Evolutionary conservation across 805 yeast genomes (phyloP).

Genomic region (Wickerhamomyces bisporus): DNA sequence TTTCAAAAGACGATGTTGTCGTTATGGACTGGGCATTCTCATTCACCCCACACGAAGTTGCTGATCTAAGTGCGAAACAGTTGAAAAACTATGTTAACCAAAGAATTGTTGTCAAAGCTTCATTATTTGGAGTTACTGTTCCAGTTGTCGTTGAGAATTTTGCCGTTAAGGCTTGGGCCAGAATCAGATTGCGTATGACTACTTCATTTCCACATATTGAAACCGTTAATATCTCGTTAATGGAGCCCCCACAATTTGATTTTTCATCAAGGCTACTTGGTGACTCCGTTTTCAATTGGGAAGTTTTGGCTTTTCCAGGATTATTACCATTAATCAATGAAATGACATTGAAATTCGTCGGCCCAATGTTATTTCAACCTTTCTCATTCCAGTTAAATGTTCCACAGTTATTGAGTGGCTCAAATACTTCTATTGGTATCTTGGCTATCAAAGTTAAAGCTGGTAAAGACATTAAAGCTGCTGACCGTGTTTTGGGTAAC

Average conservation of each 20-base stretch:
- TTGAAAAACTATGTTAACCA: slow-evolving; percentile 81
- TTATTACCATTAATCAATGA: slow-evolving; percentile 74
- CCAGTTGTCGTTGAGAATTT: slow-evolving; percentile 79
- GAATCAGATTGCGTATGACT: slow-evolving; percentile 88
- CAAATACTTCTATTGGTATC: slow-evolving; percentile 85
- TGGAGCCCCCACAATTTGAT: slow-evolving; percentile 87
- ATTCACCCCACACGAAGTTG: slow-evolving; percentile 84
- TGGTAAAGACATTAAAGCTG: slow-evolving; percentile 66
- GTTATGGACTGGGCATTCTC: slow-evolving; percentile 98
- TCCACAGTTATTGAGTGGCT: slow-evolving; percentile 85
- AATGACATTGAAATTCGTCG: slow-evolving; percentile 80
- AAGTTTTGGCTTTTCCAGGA: slow-evolving; percentile 83
- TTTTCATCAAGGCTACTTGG: slow-evolving; percentile 71
- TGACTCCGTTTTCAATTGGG: slow-evolving; percentile 82
- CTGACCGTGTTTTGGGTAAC: slow-evolving; percentile 59
- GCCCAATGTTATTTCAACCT: slow-evolving; percentile 85
- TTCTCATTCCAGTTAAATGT: slow-evolving; percentile 89
- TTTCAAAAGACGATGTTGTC: slow-evolving; percentile 87
- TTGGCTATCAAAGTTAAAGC: slow-evolving; percentile 60
- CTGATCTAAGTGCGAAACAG: slow-evolving; percentile 83
- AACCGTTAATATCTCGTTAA: slow-evolving; percentile 77
- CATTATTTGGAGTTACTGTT: slow-evolving; percentile 74
- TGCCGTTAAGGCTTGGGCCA: slow-evolving; percentile 65
- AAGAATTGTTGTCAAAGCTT: slow-evolving; percentile 68
- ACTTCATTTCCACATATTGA: slow-evolving; percentile 88